Base-by-base conservation (phyloP, 2,329 filamentous ascomycete genomes). In the Pestalotiopsis fici region DNA sequence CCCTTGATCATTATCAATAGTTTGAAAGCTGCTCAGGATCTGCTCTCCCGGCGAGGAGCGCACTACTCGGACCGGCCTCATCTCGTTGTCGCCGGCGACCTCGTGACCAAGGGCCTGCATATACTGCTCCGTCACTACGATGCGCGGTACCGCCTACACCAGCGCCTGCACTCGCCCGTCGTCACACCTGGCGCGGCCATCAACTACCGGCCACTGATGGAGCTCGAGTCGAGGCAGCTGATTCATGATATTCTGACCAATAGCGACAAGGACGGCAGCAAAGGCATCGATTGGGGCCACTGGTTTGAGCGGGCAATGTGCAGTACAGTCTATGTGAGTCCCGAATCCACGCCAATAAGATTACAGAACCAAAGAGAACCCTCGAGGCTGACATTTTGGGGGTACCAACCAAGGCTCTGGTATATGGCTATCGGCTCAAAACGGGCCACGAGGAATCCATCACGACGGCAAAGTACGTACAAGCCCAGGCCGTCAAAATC, bases 201-300 rank as follows among this genome's bases (percentile, higher is more conserved):
- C 2, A 77, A 75, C 0, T 85, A 85, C 66, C 75, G 75, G 18
- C 74, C 77, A 0, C 69, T 86, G 0, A 83, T 85, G 69, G 81
- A 84, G 11, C 75, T 85, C 5, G 84, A 86, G 69, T 81, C 79
- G 31, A 81, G 78, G 65, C 82, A 85, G 63, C 69, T 85, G 0
- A 67, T 85, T 1, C 74, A 74, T 18, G 81, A 85, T 13, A 71
- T 85, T 0, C 68, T 85, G n/a, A 68, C 71, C 1, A 74, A 76
- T 1, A 65, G 75, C 61, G 74, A 75, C 21, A 37, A 64, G 7
- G 37, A 63, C 11, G 76, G 74, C 0, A 67, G 67, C 4, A 70
- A 70, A 39, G 73, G 76, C 0, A 64, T 71, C 3, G 74, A 79
- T 56, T 76, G 77, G 62, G 70, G 75, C 18, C 69, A 69, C n/a